Base-by-base conservation (phyloP, 306 rosid species). In the Acacia melanoxylon region DNA sequence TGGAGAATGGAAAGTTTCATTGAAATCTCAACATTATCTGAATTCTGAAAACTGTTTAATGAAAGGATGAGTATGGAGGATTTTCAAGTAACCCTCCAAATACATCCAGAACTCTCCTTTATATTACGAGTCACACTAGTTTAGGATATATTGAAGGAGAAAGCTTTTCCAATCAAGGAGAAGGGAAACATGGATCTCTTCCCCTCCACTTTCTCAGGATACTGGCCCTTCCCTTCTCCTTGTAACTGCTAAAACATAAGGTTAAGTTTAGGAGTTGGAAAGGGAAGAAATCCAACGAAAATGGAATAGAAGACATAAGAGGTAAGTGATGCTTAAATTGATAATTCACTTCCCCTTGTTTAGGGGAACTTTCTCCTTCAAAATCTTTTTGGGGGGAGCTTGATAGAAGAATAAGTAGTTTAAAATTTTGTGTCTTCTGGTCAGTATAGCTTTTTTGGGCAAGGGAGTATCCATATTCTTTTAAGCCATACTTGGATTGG, bases 401-500 rank as follows among this genome's bases (percentile, higher is more conserved):
- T 8, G 62, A 56, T 56, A 0, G 27, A 56, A n/a, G 62, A 56
- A 56, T n/a, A 13, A 56, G 9, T 56, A 56, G 62, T 56, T 20
- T 2, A 20, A n/a, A 56, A 74, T 27, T 19, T 11, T 20, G 9
- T 27, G 68, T 12, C 41, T n/a, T 29, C 71, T 27, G 19, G 12
- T 41, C 27, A 31, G n/a, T 65, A 0, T 4, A 16, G 14, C n/a
- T 63, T 45, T 56, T 68, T 79, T 37, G 51, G 17, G 15, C 6
- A 5, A 27, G 19, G 51, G 44, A 24, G 24, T 65, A 41, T 12
- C 25, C 54, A 63, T 46, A 27, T 76, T 5, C 31, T 22, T 37
- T 68, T 48, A 46, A 70, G 54, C 74, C 25, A 46, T 83, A 12
- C 51, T 62, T 69, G 41, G 56, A 7, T 76, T 17, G 67, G 66